phyloP scores from a whole-genome alignment of 75 land plant genomes.

The Adiantum capillusveneris region DNA sequence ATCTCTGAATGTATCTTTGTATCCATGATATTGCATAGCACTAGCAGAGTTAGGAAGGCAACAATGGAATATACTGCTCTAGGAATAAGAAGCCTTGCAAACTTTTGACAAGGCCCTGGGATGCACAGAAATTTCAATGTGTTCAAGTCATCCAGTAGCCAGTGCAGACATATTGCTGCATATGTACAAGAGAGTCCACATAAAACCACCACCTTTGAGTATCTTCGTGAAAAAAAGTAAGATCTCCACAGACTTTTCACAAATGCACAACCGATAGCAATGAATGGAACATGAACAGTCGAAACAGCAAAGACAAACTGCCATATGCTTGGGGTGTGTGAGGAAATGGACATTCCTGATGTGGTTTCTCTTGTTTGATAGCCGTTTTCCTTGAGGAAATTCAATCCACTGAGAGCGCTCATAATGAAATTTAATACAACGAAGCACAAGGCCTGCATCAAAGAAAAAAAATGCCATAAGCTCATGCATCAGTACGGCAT shows the following conservation, averaged over 20 bases:
- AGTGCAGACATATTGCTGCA: constrained; percentile 49
- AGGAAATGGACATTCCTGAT: too few species aligned
- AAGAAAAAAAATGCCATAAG: too few species aligned
- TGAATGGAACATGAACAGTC: not conserved
- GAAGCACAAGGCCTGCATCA: constrained; percentile 57
- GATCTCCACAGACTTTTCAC: not conserved
- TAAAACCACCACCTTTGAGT: not conserved
- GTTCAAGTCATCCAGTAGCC: constrained; percentile 43
- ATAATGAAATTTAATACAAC: constrained; percentile 39
- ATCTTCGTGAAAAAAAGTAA: not conserved
- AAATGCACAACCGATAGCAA: not conserved
- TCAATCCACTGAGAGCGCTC: constrained; percentile 30
- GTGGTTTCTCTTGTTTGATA: constrained; percentile 10
- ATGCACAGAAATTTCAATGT: constrained; percentile 8
- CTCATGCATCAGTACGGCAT: too few species aligned
- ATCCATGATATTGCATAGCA: constrained; percentile 13
- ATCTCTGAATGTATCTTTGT: constrained; percentile 5
- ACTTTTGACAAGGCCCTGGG: constrained; percentile 15
- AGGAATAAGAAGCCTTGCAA: constrained; percentile 43
- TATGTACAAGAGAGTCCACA: constrained; percentile 42
- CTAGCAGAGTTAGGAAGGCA: constrained; percentile 22
- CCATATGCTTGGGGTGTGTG: too few species aligned
- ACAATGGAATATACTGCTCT: constrained; percentile 47
- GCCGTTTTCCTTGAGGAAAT: constrained; percentile 48
- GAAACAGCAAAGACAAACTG: too few species aligned